Base-by-base conservation (phyloP, 78 protist genomes). In the Dictyostelium capitatum region DNA sequence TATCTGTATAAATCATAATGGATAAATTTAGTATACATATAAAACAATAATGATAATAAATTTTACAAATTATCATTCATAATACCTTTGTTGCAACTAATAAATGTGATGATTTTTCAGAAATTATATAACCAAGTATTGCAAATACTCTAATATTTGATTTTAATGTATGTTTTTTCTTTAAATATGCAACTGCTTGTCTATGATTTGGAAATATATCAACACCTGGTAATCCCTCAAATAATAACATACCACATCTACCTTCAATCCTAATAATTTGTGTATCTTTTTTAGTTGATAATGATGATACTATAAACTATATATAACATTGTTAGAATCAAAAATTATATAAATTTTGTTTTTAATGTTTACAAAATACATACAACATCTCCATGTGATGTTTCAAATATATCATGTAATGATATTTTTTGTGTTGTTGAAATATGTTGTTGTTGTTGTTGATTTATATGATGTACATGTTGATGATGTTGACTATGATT, bases 271-370 rank as follows among this genome's bases (percentile, higher is more conserved):
- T 74, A 23, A 77, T 64, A 5, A 87, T 77, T 43, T 87, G 93
- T 64, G 93, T 87, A 77, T 87, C 93, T 51, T 65, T 87, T 87
- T 82, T 87, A 87, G 19, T 75, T 32, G 93, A 74, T 57, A 87
- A 77, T 77, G 93, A 65, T 59, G 93, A 87, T 37, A 87, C 65
- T 25, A 87, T 87, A 77, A 59, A 87, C 93, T 87, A 25, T 15
- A 15, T 70, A 57, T 57, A 41, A 23, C 43, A 37, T 25, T 7
- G 41, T 20, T 69, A 47, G 20, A 14, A 11, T 23, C 15, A 20
- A 17, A 8, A 14, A 7, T 15, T 9, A 9, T 19, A 20, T 1
- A 17, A 4, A 19, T 0, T 41, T 41, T 69, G 17, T 69, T n/a
- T n/a, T n/a, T n/a, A n/a, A n/a, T n/a, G n/a, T n/a, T n/a, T n/a